Evolutionary conservation across 2,329 filamentous ascomycete species (phyloP).

Genomic region (Verticillium alfalfae): DNA sequence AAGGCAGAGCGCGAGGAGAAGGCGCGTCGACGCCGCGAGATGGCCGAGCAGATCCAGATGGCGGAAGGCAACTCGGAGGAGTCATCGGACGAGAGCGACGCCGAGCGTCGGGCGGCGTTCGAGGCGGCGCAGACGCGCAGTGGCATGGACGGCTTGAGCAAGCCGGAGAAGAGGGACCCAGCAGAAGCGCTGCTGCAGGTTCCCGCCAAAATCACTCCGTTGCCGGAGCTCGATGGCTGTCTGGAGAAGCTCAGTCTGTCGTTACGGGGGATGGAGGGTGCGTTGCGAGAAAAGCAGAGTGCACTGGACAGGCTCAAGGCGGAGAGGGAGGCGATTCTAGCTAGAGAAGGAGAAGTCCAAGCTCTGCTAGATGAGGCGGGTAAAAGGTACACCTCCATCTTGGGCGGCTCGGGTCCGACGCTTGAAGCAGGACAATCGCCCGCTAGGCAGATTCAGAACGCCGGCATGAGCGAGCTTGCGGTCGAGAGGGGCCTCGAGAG

Average conservation of each 20-base stretch:
- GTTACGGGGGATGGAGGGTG: constrained; percentile 57
- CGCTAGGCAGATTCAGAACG: constrained; percentile 8
- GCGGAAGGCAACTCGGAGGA: constrained; percentile 64
- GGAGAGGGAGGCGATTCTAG: constrained; percentile 63
- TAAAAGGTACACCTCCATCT: constrained; percentile 48
- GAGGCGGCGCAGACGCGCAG: constrained; percentile 81
- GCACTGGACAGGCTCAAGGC: constrained; percentile 61
- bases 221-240: constrained; percentile 68
- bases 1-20: constrained; percentile 71
- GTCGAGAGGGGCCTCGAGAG: constrained; percentile 39
- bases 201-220: constrained; percentile 68
- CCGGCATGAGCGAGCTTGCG: constrained; percentile 15
- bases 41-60: constrained; percentile 75
- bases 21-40: constrained; percentile 64
- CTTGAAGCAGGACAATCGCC: constrained; percentile 9
- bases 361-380: constrained; percentile 74
- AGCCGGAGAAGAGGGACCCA: constrained; percentile 32
- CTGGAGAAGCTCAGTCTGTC: constrained; percentile 58
- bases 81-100: constrained; percentile 63
- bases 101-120: constrained; percentile 73
- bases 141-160: constrained; percentile 70
- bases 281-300: constrained; percentile 53
- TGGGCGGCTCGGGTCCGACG: constrained; percentile 18
- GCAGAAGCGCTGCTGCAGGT: constrained; percentile 41
- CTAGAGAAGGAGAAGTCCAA: constrained; percentile 75